Conservation (phyloP, 805 yeast genomes). For the Kazachstania taianensis region DNA sequence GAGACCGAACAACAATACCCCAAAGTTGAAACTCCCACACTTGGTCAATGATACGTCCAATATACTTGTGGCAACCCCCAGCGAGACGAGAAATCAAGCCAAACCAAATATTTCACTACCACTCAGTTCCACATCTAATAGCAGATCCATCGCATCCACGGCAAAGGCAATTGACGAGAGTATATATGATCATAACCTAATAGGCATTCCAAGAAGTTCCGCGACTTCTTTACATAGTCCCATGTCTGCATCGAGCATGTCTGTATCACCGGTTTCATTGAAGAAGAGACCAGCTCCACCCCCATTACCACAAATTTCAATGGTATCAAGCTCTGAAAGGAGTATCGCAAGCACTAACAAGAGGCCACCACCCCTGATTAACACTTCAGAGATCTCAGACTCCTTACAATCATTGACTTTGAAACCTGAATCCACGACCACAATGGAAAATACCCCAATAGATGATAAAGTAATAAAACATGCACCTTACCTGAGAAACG, state of each 20-base stretch:
- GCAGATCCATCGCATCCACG: too few species aligned
- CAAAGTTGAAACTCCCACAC: slow-evolving; percentile 36
- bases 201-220: background rate
- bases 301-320: slow-evolving; percentile 13
- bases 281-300: slow-evolving; percentile 27
- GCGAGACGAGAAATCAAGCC: too few species aligned
- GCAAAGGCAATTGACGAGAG: too few species aligned
- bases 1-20: slow-evolving; percentile 33
- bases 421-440: background rate
- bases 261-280: slow-evolving; percentile 4
- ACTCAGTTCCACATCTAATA: too few species aligned
- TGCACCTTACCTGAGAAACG: slow-evolving; percentile 5
- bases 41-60: slow-evolving; percentile 1
- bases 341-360: slow-evolving; percentile 1
- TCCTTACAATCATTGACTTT: slow-evolving; percentile 5
- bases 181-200: background rate
- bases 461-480: background rate
- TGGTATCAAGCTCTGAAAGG: slow-evolving; percentile 1
- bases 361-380: slow-evolving; percentile 5
- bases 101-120: too few species aligned
- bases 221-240: slow-evolving; percentile 1
- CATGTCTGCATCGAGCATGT: background rate
- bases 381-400: slow-evolving; percentile 4
- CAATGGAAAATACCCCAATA: background rate
- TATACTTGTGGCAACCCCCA: too few species aligned